Conservation (phyloP, 106 monocot species). For the Dactylorhiza incarnata region DNA sequence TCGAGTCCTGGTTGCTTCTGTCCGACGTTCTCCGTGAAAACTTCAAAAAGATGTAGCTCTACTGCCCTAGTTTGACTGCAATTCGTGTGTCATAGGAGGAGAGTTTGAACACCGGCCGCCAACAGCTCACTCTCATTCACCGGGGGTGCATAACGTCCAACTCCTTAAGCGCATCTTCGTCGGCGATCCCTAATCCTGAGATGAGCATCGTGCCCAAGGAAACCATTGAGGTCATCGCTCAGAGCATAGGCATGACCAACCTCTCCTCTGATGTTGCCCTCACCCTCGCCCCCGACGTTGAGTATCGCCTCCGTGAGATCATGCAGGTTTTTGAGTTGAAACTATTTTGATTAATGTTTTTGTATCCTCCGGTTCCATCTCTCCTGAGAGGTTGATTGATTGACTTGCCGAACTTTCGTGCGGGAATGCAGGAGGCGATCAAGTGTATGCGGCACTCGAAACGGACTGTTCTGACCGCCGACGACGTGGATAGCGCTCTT, state of each 20-base stretch:
- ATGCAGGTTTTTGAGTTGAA: constrained; percentile 57
- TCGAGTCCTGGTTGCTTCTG: no score
- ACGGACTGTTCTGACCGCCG: constrained; percentile 69
- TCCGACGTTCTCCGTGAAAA: no score
- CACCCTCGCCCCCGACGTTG: constrained; percentile 88
- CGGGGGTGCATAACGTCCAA: constrained; percentile 7
- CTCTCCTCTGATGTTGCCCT: constrained; percentile 73
- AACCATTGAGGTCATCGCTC: constrained; percentile 92
- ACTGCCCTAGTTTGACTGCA: no score
- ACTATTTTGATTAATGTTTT: neutral
- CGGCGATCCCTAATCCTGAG: neutral
- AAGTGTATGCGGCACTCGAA: constrained; percentile 98
- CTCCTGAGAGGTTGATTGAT: neutral
- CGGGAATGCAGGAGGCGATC: constrained; percentile 64
- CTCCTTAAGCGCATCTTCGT: neutral
- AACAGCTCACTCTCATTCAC: neutral
- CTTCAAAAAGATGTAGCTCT: no score
- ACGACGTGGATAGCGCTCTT: constrained; percentile 92
- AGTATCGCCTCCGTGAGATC: constrained; percentile 97
- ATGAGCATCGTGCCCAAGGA: constrained; percentile 98
- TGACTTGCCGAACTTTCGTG: neutral
- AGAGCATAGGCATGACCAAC: constrained; percentile 85
- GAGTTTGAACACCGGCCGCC: no score
- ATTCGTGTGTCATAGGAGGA: no score
- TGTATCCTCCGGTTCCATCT: neutral